Evolutionary conservation across 208 protist species (phyloP).

Genomic region (Leishmania turanica): DNA sequence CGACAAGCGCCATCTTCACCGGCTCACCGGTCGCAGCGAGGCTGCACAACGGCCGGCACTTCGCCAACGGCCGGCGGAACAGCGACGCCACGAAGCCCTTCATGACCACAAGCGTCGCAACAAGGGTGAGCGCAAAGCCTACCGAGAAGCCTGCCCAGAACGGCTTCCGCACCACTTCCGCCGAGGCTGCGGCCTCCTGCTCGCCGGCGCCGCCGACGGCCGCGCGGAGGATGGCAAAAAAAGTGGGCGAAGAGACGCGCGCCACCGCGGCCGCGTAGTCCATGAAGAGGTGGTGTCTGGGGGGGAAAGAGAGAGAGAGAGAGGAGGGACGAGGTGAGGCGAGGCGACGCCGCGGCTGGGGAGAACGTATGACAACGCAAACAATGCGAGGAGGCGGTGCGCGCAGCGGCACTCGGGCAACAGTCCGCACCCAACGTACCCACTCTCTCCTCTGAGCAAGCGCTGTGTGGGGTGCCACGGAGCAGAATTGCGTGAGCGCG

Average conservation of each 20-base stretch:
- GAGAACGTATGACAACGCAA: too few relatives aligned
- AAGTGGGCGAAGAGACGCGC: not conserved
- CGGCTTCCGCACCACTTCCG: not conserved
- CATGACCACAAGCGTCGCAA: conserved; percentile 7
- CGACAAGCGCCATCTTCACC: conserved; percentile 93
- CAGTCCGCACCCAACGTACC: not conserved
- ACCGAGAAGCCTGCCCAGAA: conserved; percentile 19
- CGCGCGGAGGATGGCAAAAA: conserved; percentile 8
- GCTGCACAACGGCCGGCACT: conserved; percentile 16
- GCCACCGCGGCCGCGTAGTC: conserved; percentile 1
- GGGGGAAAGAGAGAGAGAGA: not conserved
- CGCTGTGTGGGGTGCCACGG: not conserved
- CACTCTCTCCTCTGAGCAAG: not conserved
- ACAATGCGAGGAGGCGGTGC: not conserved
- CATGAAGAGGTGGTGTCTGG: not conserved
- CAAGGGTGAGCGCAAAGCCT: conserved; percentile 19
- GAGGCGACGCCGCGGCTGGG: not conserved
- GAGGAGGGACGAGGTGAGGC: not conserved
- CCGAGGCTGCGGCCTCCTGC: not conserved
- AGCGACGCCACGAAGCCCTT: conserved; percentile 3
- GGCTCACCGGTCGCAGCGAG: conserved; percentile 41
- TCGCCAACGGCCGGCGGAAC: conserved; percentile 16
- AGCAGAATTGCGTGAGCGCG: not conserved
- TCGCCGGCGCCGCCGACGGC: not conserved
- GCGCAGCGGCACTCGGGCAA: not conserved